These are phyloP conservation scores for Nicotiana undulata DNA, from an alignment of 257 asterid species.

Conservation along the genomic window DNA sequence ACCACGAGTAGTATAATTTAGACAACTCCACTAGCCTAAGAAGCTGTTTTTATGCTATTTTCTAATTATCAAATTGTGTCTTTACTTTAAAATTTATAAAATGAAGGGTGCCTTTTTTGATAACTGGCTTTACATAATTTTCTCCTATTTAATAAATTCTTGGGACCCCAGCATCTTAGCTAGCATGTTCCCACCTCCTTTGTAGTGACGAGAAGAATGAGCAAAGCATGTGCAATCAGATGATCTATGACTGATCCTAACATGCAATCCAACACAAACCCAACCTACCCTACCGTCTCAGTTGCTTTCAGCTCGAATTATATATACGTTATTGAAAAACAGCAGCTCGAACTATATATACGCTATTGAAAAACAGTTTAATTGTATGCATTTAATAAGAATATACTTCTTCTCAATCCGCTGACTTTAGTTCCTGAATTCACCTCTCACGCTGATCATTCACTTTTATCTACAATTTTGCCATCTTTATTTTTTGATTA, in stretches of 20 bases:
- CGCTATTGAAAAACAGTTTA: no score
- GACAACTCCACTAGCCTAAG: not conserved
- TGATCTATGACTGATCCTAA: not conserved
- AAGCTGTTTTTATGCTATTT: not conserved
- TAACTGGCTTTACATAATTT: not conserved
- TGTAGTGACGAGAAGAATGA: not conserved
- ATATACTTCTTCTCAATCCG: not conserved
- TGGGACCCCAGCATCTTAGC: not conserved
- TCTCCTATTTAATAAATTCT: not conserved
- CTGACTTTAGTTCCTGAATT: not conserved
- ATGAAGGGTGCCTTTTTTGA: not conserved
- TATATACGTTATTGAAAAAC: no score
- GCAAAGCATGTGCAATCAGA: conserved; percentile 7
- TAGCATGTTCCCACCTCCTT: not conserved
- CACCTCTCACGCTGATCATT: no score
- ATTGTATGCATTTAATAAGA: not conserved
- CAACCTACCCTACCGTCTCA: not conserved
- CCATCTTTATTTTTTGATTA: not conserved
- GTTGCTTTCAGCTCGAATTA: not conserved
- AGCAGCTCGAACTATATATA: not conserved
- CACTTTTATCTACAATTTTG: not conserved
- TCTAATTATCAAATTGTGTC: not conserved
- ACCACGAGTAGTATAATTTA: not conserved
- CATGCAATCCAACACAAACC: not conserved
- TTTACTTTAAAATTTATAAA: not conserved